A percentile compares a stretch with the other conserved stretches of the same genome.
These are phyloP conservation scores for Auricularia cornea DNA, from an alignment of 768 basidiomycete species.

Conservation along the genomic window DNA sequence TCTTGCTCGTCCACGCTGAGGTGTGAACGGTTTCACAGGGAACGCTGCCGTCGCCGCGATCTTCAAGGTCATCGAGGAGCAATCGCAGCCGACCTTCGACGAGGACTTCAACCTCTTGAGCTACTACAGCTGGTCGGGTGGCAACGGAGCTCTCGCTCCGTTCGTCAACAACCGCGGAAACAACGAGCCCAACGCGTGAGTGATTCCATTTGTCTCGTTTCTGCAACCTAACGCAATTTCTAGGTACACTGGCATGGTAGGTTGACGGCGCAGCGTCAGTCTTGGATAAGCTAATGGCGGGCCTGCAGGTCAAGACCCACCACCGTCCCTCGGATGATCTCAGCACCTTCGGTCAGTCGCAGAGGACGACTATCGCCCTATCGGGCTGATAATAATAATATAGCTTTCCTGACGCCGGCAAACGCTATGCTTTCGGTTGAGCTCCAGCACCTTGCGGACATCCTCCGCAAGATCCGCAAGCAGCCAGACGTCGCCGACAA, in stretches of 20 bases:
- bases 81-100: constrained; percentile 62
- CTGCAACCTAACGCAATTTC: neutral
- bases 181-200: constrained; percentile 56
- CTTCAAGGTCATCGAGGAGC: constrained; percentile 68
- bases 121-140: constrained; percentile 78
- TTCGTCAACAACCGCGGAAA: constrained; percentile 60
- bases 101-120: constrained; percentile 64
- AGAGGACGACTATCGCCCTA: neutral
- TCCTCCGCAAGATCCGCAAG: constrained; percentile 45
- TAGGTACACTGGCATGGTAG: constrained; percentile 51
- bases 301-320: constrained; percentile 46
- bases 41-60: constrained; percentile 57
- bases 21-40: constrained; percentile 48
- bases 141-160: constrained; percentile 52
- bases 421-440: constrained; percentile 82
- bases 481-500: constrained; percentile 42
- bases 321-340: constrained; percentile 73
- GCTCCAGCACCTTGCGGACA: constrained; percentile 46
- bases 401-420: constrained; percentile 69
- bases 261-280: no score
- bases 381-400: neutral
- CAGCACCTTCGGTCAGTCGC: constrained; percentile 47
- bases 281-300: no score
- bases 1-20: constrained; percentile 3
- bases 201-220: neutral